Conservation (phyloP, 2,329 filamentous ascomycete species). For the Daldinia sp. region DNA sequence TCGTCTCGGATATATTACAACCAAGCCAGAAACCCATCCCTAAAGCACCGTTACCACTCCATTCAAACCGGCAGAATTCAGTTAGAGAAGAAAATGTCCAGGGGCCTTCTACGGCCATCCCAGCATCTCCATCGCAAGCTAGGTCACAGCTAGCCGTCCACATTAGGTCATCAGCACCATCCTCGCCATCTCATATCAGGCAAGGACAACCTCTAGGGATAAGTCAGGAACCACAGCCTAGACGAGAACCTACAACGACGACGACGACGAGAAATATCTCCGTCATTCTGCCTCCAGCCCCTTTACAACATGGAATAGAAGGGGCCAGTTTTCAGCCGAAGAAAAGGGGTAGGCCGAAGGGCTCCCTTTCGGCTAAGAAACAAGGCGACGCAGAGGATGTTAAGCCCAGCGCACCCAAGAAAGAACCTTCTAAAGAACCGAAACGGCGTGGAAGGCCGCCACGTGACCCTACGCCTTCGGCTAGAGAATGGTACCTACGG, state of each 20-base stretch:
- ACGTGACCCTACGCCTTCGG: constrained; percentile 55
- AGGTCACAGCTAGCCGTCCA: constrained; percentile 45
- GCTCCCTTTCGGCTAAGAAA: constrained; percentile 50
- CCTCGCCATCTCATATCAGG: constrained; percentile 36
- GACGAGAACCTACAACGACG: constrained; percentile 20
- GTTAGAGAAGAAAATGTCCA: constrained; percentile 10
- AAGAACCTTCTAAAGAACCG: constrained; percentile 40
- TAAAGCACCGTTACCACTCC: constrained; percentile 15
- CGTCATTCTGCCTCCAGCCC: constrained; percentile 12
- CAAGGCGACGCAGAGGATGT: constrained; percentile 22
- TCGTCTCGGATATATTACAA: constrained; percentile 36
- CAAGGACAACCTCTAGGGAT: constrained; percentile 11
- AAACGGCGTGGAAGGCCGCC: constrained; percentile 60
- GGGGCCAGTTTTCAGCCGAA: constrained; percentile 40
- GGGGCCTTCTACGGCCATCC: constrained; percentile 18
- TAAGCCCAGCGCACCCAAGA: constrained; percentile 40
- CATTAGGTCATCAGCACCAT: constrained; percentile 44
- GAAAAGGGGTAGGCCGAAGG: constrained; percentile 63
- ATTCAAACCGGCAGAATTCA: constrained; percentile 14
- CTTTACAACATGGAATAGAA: constrained; percentile 22
- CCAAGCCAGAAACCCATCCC: constrained; percentile 14
- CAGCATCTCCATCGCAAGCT: constrained; percentile 20
- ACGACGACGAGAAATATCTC: constrained; percentile 13
- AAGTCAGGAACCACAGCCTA: constrained; percentile 19
- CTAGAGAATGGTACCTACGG: constrained; percentile 57